Conservation (phyloP, 163 green algal genomes). For the Scenedesmus sp. region DNA sequence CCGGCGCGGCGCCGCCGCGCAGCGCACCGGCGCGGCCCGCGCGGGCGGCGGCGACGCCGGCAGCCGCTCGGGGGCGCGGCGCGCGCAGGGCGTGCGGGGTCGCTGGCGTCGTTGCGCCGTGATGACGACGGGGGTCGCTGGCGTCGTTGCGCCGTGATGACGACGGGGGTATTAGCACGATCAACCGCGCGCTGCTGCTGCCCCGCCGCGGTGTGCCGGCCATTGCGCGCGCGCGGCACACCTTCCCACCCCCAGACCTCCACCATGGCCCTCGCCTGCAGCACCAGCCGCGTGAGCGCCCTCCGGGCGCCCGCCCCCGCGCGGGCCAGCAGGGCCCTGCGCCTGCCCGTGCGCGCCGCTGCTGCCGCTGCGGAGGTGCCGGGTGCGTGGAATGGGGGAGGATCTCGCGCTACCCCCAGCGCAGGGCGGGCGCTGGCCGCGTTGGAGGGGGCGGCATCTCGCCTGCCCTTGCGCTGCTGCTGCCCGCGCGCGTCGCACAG, state of each 20-base stretch:
- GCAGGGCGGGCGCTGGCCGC: neutral
- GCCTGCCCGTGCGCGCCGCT: constrained; percentile 34
- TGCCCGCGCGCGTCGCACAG: constrained; percentile 39
- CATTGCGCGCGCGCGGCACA: neutral
- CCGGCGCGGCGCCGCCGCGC: no score
- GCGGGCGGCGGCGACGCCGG: no score
- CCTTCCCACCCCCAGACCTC: constrained; percentile 2
- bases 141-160: no score
- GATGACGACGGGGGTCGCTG: no score
- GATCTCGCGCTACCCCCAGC: neutral
- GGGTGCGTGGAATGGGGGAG: neutral
- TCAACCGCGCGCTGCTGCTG: constrained; percentile 6
- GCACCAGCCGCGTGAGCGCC: constrained; percentile 28
- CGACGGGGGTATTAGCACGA: no score
- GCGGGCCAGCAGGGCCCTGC: constrained; percentile 17
- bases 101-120: no score
- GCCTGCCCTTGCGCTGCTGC: neutral
- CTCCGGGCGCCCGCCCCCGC: constrained; percentile 27
- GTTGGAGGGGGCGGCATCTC: neutral
- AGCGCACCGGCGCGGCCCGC: no score
- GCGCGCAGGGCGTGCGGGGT: no score
- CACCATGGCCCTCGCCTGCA: constrained; percentile 41
- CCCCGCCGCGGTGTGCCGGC: neutral
- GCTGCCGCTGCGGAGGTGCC: constrained; percentile 39
- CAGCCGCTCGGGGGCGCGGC: no score